Base-by-base conservation (phyloP, 192 early-diverging fungal genomes). In the Linnemannia zychae region DNA sequence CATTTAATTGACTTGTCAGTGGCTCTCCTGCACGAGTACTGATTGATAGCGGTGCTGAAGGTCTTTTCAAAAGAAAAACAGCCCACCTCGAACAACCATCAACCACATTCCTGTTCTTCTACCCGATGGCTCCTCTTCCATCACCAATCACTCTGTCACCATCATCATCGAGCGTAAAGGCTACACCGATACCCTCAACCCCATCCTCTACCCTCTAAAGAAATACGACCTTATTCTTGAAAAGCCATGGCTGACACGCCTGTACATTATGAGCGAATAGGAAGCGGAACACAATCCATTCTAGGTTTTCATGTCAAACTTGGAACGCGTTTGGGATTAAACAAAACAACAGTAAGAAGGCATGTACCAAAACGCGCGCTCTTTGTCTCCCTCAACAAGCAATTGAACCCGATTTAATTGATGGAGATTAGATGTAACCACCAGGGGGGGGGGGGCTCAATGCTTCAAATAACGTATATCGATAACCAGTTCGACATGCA, bases 21-120 rank as follows among this genome's bases (percentile, higher is more conserved):
- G 68, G 68, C 24, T 52, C 18, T 33, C 52, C 76, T 1, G 76
- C 76, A 24, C 67, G 40, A 6, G 57, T 78, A 0, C 9, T 78
- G 0, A 78, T 78, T 33, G 76, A 78, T 28, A 68, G 67, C 13
- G 76, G 67, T 7, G 68, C 76, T 6, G 68, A 78, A 37, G 76
- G 76, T 31, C n/a, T n/a, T n/a, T n/a, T n/a, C n/a, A n/a, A 78
- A 78, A 22, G 67, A 57, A 1, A 53, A 71, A 78, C 38, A 33
- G 11, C 38, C 4, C 63, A 2, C 37, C 22, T 3, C 18, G 6
- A 17, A 15, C 34, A 13, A 6, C n/a, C 40, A 24, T 13, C 50
- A 28, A 28, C 28, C 76, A 67, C 49, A 78, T 78, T 20, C 76
- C 67, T n/a, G 40, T 78, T 16, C 18, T 71, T 4, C 76, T 78